Evolutionary conservation across 495 filamentous ascomycete species (phyloP), one percentile per base, ranked within the genome.

Genomic region (Alectoria sarmentosa): DNA sequence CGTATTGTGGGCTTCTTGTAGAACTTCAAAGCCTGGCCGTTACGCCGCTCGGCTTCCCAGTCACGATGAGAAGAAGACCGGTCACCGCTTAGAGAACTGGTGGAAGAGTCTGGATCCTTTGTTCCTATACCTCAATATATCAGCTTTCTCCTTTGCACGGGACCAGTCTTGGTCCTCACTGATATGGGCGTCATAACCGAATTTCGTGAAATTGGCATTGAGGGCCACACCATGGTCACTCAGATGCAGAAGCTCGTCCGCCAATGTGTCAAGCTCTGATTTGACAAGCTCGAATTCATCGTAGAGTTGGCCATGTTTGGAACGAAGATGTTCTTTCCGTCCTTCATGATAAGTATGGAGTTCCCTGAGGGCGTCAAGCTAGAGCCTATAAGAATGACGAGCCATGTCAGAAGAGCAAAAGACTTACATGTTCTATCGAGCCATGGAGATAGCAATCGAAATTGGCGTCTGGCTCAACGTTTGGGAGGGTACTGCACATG

Each of bases 171-270:
- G 19, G 68, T 71, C 76, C 61, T 74, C 78, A 69, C 80, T 74
- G 62, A 86, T 67, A 69, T 82, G 77, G 26, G 84, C 83, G 65
- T 75, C 74, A 63, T 84, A 86, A 19, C 84, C 84, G 71, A 80
- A 86, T 66, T 80, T 80, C 15, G 72, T 75, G 69, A 86, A 86
- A 67, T 82, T 85, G 34, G 80, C 79, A 61, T 83, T 78, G 1
- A 85, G 73, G 23, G 76, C 69, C 10, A 81, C 76, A 21, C 77
- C 76, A 66, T 81, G 82, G 62, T 79, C 76, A 8, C 78, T 79
- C 57, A 85, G 70, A 66, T 75, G 73, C 56, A 82, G 77, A n/a
- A 86, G 69, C 69, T 86, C 82, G 5, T 63, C 65, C 41, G 73
- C 75, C 28, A 86, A 69, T 1, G 67, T 66, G 65, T 80, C 79